Percentiles rank a stretch among this genome's conserved stretches.
These are phyloP conservation scores for Lenzites betulinus DNA, from an alignment of 768 basidiomycete genomes.

Conservation along the genomic window DNA sequence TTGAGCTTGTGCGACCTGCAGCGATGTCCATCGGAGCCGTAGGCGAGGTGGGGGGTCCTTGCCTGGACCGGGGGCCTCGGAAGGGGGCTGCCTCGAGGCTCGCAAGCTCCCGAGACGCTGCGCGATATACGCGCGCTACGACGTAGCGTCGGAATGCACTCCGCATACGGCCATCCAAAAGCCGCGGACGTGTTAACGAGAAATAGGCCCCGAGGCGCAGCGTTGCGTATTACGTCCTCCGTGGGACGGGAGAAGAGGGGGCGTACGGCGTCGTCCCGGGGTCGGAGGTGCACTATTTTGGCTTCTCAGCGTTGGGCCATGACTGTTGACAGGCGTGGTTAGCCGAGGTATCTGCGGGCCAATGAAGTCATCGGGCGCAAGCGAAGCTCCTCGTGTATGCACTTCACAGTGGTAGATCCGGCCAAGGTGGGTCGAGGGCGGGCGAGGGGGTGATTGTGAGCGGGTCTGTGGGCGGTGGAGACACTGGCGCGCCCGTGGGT, in stretches of 20 bases:
- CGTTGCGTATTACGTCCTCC: constrained; percentile 10
- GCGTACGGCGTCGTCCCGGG: background rate
- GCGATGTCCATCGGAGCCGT: background rate
- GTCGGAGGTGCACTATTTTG: background rate
- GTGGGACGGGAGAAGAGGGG: constrained; percentile 2
- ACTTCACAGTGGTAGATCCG: background rate
- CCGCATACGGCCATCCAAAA: too few species aligned
- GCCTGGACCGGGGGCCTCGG: too few species aligned
- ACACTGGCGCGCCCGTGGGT: too few species aligned
- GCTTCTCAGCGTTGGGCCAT: too few species aligned
- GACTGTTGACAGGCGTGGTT: constrained; percentile 4
- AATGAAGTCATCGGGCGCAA: background rate
- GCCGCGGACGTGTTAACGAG: background rate
- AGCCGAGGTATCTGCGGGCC: constrained; percentile 9
- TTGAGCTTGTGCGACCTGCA: background rate
- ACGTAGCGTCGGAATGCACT: too few species aligned
- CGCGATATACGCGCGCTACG: too few species aligned
- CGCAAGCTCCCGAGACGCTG: too few species aligned
- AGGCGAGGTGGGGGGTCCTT: too few species aligned
- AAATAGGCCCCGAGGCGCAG: background rate
- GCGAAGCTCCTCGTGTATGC: background rate
- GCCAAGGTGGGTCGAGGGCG: too few species aligned
- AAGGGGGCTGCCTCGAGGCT: too few species aligned
- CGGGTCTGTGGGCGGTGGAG: too few species aligned
- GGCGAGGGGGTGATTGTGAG: too few species aligned